Conservation (phyloP, 352 stramenopile species). For the Globisporangium barbulae region DNA sequence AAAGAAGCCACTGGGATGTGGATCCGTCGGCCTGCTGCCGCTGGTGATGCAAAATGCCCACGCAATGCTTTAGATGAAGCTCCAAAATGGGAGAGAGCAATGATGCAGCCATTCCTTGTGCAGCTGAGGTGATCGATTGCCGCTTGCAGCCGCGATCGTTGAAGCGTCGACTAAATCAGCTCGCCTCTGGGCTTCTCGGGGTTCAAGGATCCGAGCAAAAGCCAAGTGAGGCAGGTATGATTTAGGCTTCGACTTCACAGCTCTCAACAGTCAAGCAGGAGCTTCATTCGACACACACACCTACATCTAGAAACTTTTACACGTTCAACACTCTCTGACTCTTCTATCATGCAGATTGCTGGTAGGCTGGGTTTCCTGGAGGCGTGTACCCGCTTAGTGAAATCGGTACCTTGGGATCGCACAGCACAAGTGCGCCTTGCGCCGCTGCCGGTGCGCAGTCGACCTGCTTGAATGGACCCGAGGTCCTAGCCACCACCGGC, state of each 20-base stretch:
- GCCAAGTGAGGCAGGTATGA: too few relatives aligned
- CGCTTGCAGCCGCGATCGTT: neutral
- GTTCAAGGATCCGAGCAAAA: too few relatives aligned
- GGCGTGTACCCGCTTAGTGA: neutral
- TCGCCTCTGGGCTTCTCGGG: too few relatives aligned
- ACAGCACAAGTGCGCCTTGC: neutral
- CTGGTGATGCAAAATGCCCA: too few relatives aligned
- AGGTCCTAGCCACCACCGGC: neutral
- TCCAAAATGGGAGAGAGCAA: too few relatives aligned
- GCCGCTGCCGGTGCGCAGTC: neutral
- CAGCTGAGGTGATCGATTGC: neutral
- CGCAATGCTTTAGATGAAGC: too few relatives aligned
- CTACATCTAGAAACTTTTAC: neutral
- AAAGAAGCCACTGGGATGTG: too few relatives aligned
- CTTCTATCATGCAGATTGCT: neutral
- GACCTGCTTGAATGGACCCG: constrained; percentile 1
- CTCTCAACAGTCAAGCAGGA: neutral
- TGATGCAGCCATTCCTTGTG: too few relatives aligned
- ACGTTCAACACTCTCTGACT: neutral
- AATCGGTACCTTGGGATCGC: neutral
- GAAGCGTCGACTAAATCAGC: neutral
- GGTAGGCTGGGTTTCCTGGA: neutral
- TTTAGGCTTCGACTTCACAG: too few relatives aligned
- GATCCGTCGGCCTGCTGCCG: too few relatives aligned
- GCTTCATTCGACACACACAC: neutral